Evolutionary conservation across 2,329 filamentous ascomycete genomes (phyloP).

Genomic region (Pseudogymnoascus sp.): DNA sequence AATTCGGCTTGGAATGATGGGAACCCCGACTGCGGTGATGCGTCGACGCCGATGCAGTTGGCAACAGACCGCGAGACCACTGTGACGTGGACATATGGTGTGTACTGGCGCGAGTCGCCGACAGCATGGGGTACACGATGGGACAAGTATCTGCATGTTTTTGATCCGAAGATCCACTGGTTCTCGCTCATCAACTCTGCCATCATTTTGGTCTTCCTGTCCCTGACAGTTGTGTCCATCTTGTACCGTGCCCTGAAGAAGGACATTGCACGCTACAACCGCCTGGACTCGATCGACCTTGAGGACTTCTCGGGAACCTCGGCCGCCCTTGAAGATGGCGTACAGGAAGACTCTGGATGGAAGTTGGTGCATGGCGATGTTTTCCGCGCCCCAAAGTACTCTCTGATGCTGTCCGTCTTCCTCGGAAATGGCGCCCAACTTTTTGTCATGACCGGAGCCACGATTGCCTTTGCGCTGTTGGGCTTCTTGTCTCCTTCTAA

Average conservation of each 20-base stretch:
- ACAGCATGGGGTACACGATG: constrained; percentile 95
- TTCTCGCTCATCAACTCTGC: constrained; percentile 96
- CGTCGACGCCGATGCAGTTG: constrained; percentile 52
- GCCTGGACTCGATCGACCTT: constrained; percentile 80
- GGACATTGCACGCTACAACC: constrained; percentile 95
- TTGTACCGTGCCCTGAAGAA: constrained; percentile 80
- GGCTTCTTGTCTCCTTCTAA: constrained; percentile 95
- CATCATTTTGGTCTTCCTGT: constrained; percentile 85
- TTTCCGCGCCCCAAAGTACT: constrained; percentile 77
- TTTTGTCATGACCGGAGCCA: constrained; percentile 94
- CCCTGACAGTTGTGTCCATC: constrained; percentile 87
- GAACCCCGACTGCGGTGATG: constrained; percentile 52
- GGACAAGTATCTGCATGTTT: constrained; percentile 98
- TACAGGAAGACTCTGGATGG: constrained; percentile 97
- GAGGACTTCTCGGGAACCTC: constrained; percentile 79
- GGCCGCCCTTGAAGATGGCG: constrained; percentile 73
- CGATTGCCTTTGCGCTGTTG: constrained; percentile 84
- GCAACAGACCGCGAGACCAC: constrained; percentile 52
- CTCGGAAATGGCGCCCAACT: constrained; percentile 91
- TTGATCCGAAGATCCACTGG: constrained; percentile 98
- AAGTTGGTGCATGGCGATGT: constrained; percentile 97
- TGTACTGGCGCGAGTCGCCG: constrained; percentile 74
- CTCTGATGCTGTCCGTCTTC: constrained; percentile 76
- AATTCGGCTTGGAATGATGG: constrained; percentile 42
- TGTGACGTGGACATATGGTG: constrained; percentile 85